Evolutionary conservation across 176 grass and related monocot genomes (phyloP), one percentile per base, ranked within the genome.

Genomic region (Thalia dealbata): DNA sequence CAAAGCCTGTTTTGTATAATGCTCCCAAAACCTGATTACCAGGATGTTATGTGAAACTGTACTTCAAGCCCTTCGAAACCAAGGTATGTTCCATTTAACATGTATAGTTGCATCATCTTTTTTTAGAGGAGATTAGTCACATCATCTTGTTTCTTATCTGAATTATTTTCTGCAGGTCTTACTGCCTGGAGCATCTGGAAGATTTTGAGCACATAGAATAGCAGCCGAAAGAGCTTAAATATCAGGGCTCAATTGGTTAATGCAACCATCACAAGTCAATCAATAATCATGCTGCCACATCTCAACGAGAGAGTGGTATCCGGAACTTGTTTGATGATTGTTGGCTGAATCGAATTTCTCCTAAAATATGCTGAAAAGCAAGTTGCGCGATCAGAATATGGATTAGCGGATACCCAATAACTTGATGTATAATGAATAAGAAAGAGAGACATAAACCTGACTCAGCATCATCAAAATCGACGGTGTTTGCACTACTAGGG

Each of bases 391-490:
- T 75, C n/a, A 62, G 82, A 83, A 23, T 44, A 44, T 22, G 38
- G 38, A 44, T 43, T 43, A 67, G 15, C 22, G 8, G 44, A 45
- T 87, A 79, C 32, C 87, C 74, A 55, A 30, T 27, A 71, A 74
- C 22, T 24, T 30, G 26, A 74, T 80, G 78, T 81, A 79, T 52
- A 83, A 82, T 32, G 78, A 19, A 74, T 59, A 60, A 95, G 75
- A 77, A 78, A 83, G 80, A 80, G 88, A 86, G 73, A 88, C 78
- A 75, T 74, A 69, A 82, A 92, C 92, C 89, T 92, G 92, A 90
- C 89, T 92, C 86, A 77, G 89, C 90, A 96, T 92, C 89, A 85
- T 96, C 92, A 87, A 87, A 87, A 78, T 92, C 92, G 78, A 84
- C 88, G 71, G 86, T 86, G 64, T 96, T 82, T 68, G 74, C 84